Percentiles rank a stretch among this genome's conserved stretches.
Conservation (phyloP, 139 green algal genomes). For the Coccomyxa sp. region DNA sequence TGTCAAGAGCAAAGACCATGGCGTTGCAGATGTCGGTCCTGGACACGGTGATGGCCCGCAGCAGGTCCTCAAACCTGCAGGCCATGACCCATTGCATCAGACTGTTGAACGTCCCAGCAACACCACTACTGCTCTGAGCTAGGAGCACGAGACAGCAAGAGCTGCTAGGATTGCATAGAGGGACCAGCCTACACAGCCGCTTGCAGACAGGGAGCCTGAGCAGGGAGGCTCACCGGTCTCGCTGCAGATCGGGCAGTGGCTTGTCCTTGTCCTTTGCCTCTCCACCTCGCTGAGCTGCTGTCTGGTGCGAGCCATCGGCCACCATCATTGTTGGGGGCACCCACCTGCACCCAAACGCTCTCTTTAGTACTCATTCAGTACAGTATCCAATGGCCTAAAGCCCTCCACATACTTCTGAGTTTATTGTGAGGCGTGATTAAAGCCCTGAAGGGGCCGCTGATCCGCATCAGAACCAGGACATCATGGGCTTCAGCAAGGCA, state of each 20-base stretch:
- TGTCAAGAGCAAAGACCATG: constrained; percentile 92
- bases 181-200: too few relatives aligned
- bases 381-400: too few relatives aligned
- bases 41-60: constrained; percentile 73
- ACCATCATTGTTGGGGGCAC: constrained; percentile 45
- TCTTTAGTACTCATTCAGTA: too few relatives aligned
- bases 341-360: constrained; percentile 27
- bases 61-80: constrained; percentile 80
- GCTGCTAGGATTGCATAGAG: too few relatives aligned
- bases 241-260: constrained; percentile 56
- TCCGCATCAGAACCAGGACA: too few relatives aligned
- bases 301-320: constrained; percentile 26
- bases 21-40: constrained; percentile 58
- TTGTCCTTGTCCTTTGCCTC: constrained; percentile 29
- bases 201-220: too few relatives aligned
- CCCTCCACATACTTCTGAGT: too few relatives aligned
- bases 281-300: constrained; percentile 36
- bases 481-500: too few relatives aligned
- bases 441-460: too few relatives aligned
- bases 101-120: neutral
- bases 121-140: too few relatives aligned
- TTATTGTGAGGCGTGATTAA: too few relatives aligned
- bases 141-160: too few relatives aligned
- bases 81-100: neutral
- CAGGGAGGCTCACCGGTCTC: constrained; percentile 39